Base-by-base conservation (phyloP, 1,284 basidiomycete species). In the Irpex sp. region DNA sequence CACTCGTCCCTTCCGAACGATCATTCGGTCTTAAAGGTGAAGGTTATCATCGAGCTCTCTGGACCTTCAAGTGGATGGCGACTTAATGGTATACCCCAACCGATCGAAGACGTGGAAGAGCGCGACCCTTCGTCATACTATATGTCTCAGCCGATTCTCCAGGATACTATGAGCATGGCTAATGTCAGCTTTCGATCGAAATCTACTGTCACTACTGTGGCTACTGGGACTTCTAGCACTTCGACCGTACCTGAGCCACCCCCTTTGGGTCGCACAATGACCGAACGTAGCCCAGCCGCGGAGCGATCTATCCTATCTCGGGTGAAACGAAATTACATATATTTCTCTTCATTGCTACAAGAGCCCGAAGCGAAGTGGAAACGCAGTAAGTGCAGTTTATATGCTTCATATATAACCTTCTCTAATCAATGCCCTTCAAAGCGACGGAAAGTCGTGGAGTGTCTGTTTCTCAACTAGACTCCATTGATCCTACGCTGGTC, bases 281-380 rank as follows among this genome's bases (percentile, higher is more conserved):
- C 82, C 0, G 87, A 88, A 64, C 82, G 91, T 38, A 82, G 86
- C 3, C 77, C 82, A 3, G 84, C 84, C 0, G 88, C 85, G 2
- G 87, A 93, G 69, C 93, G 93, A 73, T 85, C 88, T 3, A 91
- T 98, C 51, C 76, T 93, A 8, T 88, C 92, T 13, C 82, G 96
- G 64, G 92, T 98, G 36, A 87, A 91, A 71, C 84, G 97, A 65
- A 97, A 94, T 75, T 99, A 99, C 74, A 98, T 98, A 64, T 97
- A 99, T 76, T 99, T 99, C 74, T 97, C 96, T 0, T 97, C 96
- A 0, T 81, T 99, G 19, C 78, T 99, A 49, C 97, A 99, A 76
- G 97, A 99, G 73, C 97, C 97, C 0, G 96, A 98, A 74, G 95
- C 95, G 1, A 99, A 99, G 76, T 99, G 97, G 97, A 91, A 88